phyloP scores from a whole-genome alignment of 306 rosid species.

The Vigna trinervia region DNA sequence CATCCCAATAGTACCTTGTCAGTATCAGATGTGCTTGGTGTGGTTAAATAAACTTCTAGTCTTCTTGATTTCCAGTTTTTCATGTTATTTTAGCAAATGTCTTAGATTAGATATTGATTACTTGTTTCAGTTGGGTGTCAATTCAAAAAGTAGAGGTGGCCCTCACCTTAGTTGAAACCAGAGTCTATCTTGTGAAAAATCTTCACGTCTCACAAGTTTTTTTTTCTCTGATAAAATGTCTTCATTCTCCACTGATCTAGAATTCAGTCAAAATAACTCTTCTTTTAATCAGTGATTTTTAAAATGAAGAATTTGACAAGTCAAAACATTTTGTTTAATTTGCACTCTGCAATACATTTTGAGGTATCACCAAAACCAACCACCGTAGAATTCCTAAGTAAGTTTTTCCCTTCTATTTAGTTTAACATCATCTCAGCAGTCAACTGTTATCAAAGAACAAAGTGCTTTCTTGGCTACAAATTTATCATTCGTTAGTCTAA shows the following conservation, averaged over 20 bases:
- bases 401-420: background rate
- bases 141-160: slow-evolving; percentile 1
- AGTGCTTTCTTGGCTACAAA: background rate
- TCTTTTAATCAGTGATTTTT: background rate
- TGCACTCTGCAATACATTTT: slow-evolving; percentile 9
- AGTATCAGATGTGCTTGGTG: background rate
- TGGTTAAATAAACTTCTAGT: background rate
- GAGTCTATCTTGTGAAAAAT: background rate
- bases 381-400: background rate
- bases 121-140: background rate
- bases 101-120: background rate
- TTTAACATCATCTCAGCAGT: background rate
- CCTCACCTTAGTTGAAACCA: background rate
- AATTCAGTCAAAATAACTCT: background rate
- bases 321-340: slow-evolving; percentile 3
- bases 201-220: background rate
- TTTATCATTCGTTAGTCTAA: background rate
- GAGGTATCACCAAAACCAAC: background rate
- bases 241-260: background rate
- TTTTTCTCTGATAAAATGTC: background rate
- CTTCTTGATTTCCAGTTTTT: slow-evolving; percentile 16
- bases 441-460: background rate
- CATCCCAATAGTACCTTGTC: background rate
- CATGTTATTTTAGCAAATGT: background rate
- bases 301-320: slow-evolving; percentile 14